phyloP scores from a whole-genome alignment of 495 filamentous ascomycete species.

The Aspergillus ostianus region DNA sequence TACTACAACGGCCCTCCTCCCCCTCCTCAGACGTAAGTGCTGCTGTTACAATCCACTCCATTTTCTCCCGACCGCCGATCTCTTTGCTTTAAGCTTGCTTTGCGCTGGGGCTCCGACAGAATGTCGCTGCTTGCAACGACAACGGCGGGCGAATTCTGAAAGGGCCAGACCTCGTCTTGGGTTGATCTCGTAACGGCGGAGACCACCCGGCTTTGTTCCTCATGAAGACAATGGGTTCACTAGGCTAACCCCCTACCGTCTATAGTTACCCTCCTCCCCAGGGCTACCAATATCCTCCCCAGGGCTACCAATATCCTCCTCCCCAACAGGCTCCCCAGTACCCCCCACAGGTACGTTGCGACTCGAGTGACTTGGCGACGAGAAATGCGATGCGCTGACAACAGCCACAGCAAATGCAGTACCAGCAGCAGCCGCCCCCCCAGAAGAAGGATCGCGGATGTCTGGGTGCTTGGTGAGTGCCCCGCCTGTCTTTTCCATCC shows the following conservation, averaged over 20 bases:
- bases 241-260: not conserved
- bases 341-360: constrained; percentile 26
- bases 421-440: constrained; percentile 54
- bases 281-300: constrained; percentile 29
- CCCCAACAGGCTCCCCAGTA: constrained; percentile 16
- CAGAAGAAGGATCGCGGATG: constrained; percentile 55
- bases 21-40: constrained; percentile 27
- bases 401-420: constrained; percentile 6
- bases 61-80: not conserved
- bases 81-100: constrained; percentile 1
- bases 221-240: not conserved
- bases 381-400: constrained; percentile 8
- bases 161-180: not conserved
- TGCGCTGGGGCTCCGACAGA: not conserved
- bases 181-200: not conserved
- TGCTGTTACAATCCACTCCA: not conserved
- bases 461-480: constrained; percentile 56
- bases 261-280: constrained; percentile 24
- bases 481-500: not conserved
- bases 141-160: not conserved
- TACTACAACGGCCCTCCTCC: constrained; percentile 27
- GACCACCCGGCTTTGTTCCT: not conserved
- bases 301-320: constrained; percentile 18
- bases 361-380: not conserved
- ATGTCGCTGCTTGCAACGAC: not conserved